Base-by-base conservation (phyloP, 441 rosid genomes). In the Geranium incanum region DNA sequence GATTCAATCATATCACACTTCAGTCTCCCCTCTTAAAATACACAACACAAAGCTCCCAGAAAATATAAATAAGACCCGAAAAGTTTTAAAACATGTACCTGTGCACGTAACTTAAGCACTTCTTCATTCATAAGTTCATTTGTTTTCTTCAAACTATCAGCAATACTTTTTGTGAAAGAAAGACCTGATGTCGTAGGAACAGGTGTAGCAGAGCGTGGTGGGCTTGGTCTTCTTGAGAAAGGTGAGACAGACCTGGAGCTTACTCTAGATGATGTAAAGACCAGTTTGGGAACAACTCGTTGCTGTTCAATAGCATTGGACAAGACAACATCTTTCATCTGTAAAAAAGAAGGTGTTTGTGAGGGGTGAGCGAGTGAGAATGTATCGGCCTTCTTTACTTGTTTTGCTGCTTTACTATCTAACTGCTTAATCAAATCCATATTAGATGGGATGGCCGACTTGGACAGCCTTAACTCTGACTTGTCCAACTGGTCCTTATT, bases 161-260 rank as follows among this genome's bases (percentile, higher is more conserved):
- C 73, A 66, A 89, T 78, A 78, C 88, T 91, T 79, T 88, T 89
- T 12, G 97, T 89, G 66, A 92, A 92, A 21, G 86, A 86, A 75
- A 95, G 90, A 57, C 98, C 97, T 6, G 88, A 81, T 8, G 87
- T 83, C 4, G 92, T 89, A 68, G 97, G 97, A 74, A 95, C 85
- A 60, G 98, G 98, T 37, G 99, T 95, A 18, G 92, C 92, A 70
- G 93, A 95, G 70, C 97, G 95, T 65, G 98, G 97, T 19, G 99
- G 98, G 72, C 99, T 93, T 66, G 97, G 85, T 79, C 88, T 91
- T 83, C 95, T 86, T 19, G 97, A 92, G 84, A 95, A 91, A 81
- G 97, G 99, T 57, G 99, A 95, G 71, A 95, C 93, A 0, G 99
- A 89, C 83, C 98, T 87, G 28, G 99, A 95, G 83, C 86, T 92